Percentiles rank a stretch among this genome's conserved stretches.
Conservation (phyloP, 371 early-diverging fungal species). For the Apophysomyces ossiformis region DNA sequence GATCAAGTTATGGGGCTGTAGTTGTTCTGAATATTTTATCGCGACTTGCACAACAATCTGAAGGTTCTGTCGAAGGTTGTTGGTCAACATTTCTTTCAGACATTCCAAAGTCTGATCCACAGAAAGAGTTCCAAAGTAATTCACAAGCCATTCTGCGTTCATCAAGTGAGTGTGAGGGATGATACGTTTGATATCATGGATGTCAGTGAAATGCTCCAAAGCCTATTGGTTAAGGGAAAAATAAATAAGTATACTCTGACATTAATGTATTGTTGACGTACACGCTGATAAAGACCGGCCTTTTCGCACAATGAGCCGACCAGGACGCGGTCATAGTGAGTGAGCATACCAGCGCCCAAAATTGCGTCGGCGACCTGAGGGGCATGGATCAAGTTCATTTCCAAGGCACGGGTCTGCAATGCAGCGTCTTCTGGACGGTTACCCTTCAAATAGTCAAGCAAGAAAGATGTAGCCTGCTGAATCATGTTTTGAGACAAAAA, state of each 20-base stretch:
- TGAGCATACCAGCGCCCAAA: conserved; percentile 92
- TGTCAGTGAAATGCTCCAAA: conserved; percentile 95
- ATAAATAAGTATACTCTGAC: neutral
- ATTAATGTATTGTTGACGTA: conserved; percentile 22
- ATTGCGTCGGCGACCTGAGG: conserved; percentile 99
- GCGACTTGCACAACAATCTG: conserved; percentile 95
- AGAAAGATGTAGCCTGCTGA: conserved; percentile 95
- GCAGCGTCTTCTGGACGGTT: conserved; percentile 91
- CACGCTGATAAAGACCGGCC: conserved; percentile 93
- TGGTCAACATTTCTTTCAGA: conserved; percentile 85
- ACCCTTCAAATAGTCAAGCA: conserved; percentile 93
- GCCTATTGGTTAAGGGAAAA: conserved; percentile 52
- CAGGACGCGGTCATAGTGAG: conserved; percentile 90
- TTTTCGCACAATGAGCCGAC: conserved; percentile 96
- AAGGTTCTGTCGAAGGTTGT: conserved; percentile 92
- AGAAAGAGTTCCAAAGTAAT: conserved; percentile 92
- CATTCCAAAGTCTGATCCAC: conserved; percentile 95
- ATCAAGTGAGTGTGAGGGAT: conserved; percentile 89
- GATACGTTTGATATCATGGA: conserved; percentile 94
- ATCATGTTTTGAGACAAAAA: conserved; percentile 91
- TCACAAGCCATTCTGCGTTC: conserved; percentile 87
- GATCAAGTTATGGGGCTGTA: conserved; percentile 89
- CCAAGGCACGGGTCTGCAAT: conserved; percentile 94
- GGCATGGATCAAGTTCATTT: conserved; percentile 96
- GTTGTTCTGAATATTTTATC: conserved; percentile 94